Percentiles rank a stretch among this genome's conserved stretches.
phyloP scores from a whole-genome alignment of 2,329 filamentous ascomycete genomes.

The Stachybotrys elegans region DNA sequence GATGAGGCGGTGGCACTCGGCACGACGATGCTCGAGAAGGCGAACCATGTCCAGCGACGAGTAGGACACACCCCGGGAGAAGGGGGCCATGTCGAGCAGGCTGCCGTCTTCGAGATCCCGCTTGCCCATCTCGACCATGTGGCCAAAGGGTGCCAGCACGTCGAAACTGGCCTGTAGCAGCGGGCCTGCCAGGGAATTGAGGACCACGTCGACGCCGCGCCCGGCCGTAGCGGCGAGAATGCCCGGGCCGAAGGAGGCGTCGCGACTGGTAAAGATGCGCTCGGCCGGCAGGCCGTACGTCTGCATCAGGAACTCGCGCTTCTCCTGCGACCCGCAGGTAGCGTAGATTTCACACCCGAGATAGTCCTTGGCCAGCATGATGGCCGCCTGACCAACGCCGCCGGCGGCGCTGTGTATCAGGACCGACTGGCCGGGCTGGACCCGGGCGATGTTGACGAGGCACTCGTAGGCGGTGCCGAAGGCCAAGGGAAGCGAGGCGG shows the following conservation, averaged over 20 bases:
- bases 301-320: conserved; percentile 15
- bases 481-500: neutral
- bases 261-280: conserved; percentile 17
- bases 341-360: conserved; percentile 32
- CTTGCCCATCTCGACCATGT: conserved; percentile 42
- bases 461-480: conserved; percentile 4
- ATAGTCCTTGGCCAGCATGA: neutral
- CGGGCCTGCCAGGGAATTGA: conserved; percentile 37
- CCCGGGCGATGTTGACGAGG: neutral
- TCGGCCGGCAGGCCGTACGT: conserved; percentile 13
- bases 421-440: neutral
- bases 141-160: conserved; percentile 38
- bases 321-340: conserved; percentile 29
- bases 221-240: conserved; percentile 20
- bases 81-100: conserved; percentile 26
- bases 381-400: conserved; percentile 12
- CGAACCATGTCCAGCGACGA: conserved; percentile 31
- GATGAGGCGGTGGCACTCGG: neutral
- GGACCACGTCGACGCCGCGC: conserved; percentile 29
- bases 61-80: conserved; percentile 33
- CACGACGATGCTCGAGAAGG: neutral
- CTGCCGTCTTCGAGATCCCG: conserved; percentile 31
- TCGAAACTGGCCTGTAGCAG: conserved; percentile 35
- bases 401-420: conserved; percentile 6
- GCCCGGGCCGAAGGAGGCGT: conserved; percentile 23